Evolutionary conservation across 2,329 filamentous ascomycete genomes (phyloP).

Genomic region (Neoascochyta sp.): DNA sequence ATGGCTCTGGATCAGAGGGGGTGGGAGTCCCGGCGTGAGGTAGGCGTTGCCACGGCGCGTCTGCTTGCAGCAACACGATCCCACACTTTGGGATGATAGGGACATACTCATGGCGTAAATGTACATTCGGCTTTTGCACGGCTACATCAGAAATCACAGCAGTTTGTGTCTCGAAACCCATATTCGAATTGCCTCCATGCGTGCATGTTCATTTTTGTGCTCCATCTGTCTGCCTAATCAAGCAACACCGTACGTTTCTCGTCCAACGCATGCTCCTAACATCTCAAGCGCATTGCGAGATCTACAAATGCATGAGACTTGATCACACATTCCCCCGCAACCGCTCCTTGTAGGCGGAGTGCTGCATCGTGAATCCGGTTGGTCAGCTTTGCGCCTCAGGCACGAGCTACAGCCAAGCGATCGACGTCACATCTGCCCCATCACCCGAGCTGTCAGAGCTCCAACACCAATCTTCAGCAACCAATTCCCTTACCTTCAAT

Average conservation of each 20-base stretch:
- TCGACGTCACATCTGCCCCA: conserved; percentile 28
- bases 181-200: not conserved
- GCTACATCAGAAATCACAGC: conserved; percentile 31
- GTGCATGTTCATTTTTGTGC: not conserved
- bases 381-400: conserved; percentile 7
- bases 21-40: conserved; percentile 27
- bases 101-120: conserved; percentile 42
- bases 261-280: no score
- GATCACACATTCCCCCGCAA: conserved; percentile 7
- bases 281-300: no score
- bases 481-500: conserved; percentile 5
- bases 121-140: conserved; percentile 37
- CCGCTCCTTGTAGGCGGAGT: conserved; percentile 1
- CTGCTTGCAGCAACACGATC: conserved; percentile 27
- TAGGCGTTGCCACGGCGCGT: conserved; percentile 29
- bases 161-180: conserved; percentile 21
- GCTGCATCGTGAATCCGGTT: conserved; percentile 7
- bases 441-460: conserved; percentile 15
- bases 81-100: conserved; percentile 38
- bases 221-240: not conserved
- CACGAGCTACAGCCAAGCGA: conserved; percentile 13
- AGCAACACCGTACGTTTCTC: no score
- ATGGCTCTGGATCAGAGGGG: conserved; percentile 41
- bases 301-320: no score
- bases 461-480: conserved; percentile 11